Evolutionary conservation across 2,329 filamentous ascomycete species (phyloP), one percentile per base, ranked within the genome.

Genomic region (Sphaerulina musiva): DNA sequence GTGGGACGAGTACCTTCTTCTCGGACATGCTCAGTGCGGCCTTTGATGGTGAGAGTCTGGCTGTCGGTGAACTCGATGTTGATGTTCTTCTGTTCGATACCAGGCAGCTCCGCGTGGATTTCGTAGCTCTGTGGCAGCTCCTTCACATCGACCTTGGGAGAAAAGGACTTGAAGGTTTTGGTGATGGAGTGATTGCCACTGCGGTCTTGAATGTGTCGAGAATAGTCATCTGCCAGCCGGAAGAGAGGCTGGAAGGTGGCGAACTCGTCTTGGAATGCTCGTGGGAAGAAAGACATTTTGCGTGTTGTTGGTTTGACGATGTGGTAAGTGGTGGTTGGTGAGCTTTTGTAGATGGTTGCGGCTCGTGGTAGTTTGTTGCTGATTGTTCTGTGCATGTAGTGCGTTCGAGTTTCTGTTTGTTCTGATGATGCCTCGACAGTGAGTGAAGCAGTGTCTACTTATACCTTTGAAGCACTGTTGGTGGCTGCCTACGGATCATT

Each of bases 21-120:
- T 70, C 81, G 79, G 60, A 74, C 74, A 61, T 83, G 80, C 72
- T 90, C 86, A 53, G 82, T 78, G 59, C 78, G 81, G 66, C 88
- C 88, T 54, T 80, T 81, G 68, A 93, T 77, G 59, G 82, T 78
- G 42, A 92, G 74, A 12, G 86, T 90, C 73, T 87, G 84, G 41
- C 79, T 76, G 68, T 92, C 87, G 55, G 82, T 84, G 77, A 91
- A 92, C 67, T 92, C 87, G 67, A 92, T 86, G 68, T 79, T 76
- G 66, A 93, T 76, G 65, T 90, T 77, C 63, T 87, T 82, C 73
- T 88, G 86, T 59, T 80, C 80, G 63, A 91, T 76, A 52, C 88
- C 88, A 0, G 87, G 84, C 5, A 92, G 81, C 71, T 92, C 87
- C 64, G 87, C 88, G 64, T 91, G 82, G 17, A 92, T 83, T 72